Evolutionary conservation across 2,329 filamentous ascomycete species (phyloP).

Genomic region (Colletotrichum graminicola): DNA sequence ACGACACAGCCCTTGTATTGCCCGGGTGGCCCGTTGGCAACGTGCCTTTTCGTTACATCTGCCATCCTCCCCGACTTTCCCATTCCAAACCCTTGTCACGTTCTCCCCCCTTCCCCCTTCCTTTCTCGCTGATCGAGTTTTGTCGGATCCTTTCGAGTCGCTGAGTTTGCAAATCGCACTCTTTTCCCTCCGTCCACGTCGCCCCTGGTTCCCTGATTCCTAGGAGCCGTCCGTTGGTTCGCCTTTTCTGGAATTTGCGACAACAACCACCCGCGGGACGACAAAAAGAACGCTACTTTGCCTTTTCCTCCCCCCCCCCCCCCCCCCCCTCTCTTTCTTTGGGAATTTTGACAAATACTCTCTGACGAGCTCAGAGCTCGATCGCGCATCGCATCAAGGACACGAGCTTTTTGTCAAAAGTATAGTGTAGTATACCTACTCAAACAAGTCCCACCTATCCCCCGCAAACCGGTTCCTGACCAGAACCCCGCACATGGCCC

Average conservation of each 20-base stretch:
- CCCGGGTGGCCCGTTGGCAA: conserved; percentile 24
- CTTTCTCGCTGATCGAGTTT: background rate
- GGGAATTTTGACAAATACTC: conserved; percentile 27
- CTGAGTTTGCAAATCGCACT: background rate
- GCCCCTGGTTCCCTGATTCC: conserved; percentile 11
- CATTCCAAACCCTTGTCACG: conserved; percentile 37
- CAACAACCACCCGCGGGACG: conserved; percentile 15
- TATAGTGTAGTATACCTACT: conserved; percentile 2
- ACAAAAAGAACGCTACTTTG: conserved; percentile 17
- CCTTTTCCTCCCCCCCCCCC: too few species aligned
- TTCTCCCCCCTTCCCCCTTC: background rate
- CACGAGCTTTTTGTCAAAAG: conserved; percentile 25
- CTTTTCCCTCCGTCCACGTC: background rate
- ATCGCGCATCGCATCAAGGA: conserved; percentile 24
- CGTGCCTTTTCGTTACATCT: conserved; percentile 28
- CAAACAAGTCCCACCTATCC: background rate
- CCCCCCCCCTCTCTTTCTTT: background rate
- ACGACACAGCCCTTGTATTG: conserved; percentile 31
- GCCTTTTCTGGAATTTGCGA: background rate
- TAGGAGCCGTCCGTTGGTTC: conserved; percentile 3
- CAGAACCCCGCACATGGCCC: conserved; percentile 27
- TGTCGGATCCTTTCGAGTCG: conserved; percentile 8
- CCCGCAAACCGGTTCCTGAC: conserved; percentile 17
- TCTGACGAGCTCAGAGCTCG: background rate
- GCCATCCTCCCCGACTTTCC: conserved; percentile 15